phyloP scores from a whole-genome alignment of 805 yeast genomes.

The Teunomyces atbi region DNA sequence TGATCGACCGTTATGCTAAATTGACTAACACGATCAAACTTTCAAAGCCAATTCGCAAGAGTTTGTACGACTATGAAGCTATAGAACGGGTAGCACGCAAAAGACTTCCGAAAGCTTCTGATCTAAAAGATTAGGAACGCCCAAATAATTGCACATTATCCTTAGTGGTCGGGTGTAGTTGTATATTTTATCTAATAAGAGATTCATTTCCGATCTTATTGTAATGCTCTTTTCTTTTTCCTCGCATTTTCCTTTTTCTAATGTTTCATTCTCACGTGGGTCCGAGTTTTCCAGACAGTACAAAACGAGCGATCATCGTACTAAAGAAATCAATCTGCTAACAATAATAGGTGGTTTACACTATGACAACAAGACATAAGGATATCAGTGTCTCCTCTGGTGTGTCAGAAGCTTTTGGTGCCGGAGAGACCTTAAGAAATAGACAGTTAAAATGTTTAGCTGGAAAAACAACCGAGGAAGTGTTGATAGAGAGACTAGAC shows the following conservation, averaged over 20 bases:
- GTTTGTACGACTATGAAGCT: conserved; percentile 9
- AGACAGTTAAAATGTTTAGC: conserved; percentile 5
- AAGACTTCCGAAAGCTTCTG: not conserved
- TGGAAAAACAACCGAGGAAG: conserved; percentile 32
- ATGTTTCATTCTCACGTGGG: not conserved
- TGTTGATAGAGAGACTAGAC: conserved; percentile 40
- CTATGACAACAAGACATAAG: not conserved
- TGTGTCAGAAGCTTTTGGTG: not conserved
- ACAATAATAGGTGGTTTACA: not conserved
- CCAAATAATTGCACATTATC: not conserved
- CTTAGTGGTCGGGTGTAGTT: not conserved
- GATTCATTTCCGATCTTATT: not conserved
- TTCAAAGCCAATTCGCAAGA: conserved; percentile 9
- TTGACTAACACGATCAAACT: conserved; percentile 7
- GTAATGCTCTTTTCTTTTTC: not conserved
- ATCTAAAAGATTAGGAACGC: not conserved
- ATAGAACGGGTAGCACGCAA: conserved; percentile 8
- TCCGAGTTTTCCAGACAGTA: not conserved
- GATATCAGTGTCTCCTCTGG: not conserved
- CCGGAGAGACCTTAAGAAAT: conserved; percentile 7
- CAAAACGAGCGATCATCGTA: not conserved
- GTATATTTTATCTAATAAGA: not conserved
- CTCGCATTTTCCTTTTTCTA: not conserved
- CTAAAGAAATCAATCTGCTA: not conserved
- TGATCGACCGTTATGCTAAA: conserved; percentile 4